Evolutionary conservation across 176 grass and related monocot species (phyloP).

Genomic region (Chrysopogon serrulatus): DNA sequence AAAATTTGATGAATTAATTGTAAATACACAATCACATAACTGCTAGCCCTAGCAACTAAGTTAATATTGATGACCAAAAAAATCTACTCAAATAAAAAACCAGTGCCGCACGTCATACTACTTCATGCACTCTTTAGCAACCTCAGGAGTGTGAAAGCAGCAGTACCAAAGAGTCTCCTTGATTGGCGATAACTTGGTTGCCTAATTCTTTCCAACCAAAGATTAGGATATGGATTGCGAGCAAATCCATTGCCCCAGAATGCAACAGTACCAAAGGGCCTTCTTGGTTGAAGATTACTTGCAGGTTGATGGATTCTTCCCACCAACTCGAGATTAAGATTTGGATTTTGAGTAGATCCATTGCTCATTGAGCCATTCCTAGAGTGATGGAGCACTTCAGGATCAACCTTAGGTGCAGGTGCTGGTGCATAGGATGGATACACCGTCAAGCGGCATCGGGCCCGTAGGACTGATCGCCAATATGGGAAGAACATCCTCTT

Average conservation of each 20-base stretch:
- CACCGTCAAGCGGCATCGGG: not conserved
- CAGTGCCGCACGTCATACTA: no score
- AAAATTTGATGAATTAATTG: no score
- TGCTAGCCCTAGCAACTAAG: no score
- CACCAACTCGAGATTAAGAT: not conserved
- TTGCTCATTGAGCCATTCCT: not conserved
- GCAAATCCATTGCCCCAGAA: no score
- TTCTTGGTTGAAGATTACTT: no score
- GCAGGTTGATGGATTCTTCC: no score
- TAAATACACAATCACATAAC: no score
- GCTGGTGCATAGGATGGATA: constrained; percentile 25
- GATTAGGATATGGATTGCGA: no score
- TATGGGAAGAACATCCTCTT: constrained; percentile 15
- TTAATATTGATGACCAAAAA: no score
- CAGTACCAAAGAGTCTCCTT: not conserved
- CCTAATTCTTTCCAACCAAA: not conserved
- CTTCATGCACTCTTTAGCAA: not conserved
- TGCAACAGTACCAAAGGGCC: no score
- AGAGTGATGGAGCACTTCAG: not conserved
- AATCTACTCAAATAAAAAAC: no score
- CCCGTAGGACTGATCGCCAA: not conserved
- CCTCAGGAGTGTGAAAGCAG: not conserved
- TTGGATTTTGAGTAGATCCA: not conserved
- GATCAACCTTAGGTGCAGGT: not conserved
- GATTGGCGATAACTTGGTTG: not conserved